These are phyloP conservation scores for Lojkania enalia DNA, from an alignment of 2,329 filamentous ascomycete genomes.

Conservation along the genomic window DNA sequence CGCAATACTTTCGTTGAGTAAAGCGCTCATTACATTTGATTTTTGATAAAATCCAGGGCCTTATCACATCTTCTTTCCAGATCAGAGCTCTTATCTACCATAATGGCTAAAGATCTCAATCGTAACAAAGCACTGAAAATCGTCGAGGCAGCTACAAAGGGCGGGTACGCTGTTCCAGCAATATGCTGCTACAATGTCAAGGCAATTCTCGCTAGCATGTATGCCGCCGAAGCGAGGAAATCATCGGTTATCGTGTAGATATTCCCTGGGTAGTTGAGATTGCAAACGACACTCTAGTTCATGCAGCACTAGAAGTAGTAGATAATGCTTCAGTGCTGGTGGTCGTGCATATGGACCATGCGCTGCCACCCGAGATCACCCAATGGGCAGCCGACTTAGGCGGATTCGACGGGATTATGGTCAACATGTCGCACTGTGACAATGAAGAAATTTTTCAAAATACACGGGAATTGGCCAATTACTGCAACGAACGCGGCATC, in stretches of 20 bases:
- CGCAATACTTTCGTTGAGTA: too few relatives aligned
- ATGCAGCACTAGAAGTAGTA: slow-evolving; percentile 50
- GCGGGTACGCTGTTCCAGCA: slow-evolving; percentile 60
- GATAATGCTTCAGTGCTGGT: slow-evolving; percentile 55
- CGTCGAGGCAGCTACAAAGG: slow-evolving; percentile 56
- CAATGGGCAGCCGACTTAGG: slow-evolving; percentile 58
- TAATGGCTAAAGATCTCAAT: not conserved
- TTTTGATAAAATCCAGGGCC: too few relatives aligned
- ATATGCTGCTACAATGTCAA: slow-evolving; percentile 71
- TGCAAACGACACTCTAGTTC: slow-evolving; percentile 55
- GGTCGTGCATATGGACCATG: slow-evolving; percentile 68
- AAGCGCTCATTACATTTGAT: too few relatives aligned
- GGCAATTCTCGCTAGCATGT: slow-evolving; percentile 68
- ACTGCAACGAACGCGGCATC: slow-evolving; percentile 67
- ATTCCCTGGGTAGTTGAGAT: slow-evolving; percentile 75
- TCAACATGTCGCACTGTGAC: slow-evolving; percentile 75
- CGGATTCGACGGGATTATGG: slow-evolving; percentile 46
- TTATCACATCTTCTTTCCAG: too few relatives aligned
- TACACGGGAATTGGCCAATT: slow-evolving; percentile 64
- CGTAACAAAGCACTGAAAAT: slow-evolving; percentile 27
- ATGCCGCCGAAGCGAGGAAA: slow-evolving; percentile 67
- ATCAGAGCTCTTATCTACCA: not conserved
- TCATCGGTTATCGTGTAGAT: slow-evolving; percentile 73
- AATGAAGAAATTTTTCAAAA: slow-evolving; percentile 69
- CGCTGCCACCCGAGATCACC: slow-evolving; percentile 65